A percentile compares a stretch with the other conserved stretches of the same genome.
Conservation (phyloP, 306 rosid genomes). For the Cyclanthera cordifolia region DNA sequence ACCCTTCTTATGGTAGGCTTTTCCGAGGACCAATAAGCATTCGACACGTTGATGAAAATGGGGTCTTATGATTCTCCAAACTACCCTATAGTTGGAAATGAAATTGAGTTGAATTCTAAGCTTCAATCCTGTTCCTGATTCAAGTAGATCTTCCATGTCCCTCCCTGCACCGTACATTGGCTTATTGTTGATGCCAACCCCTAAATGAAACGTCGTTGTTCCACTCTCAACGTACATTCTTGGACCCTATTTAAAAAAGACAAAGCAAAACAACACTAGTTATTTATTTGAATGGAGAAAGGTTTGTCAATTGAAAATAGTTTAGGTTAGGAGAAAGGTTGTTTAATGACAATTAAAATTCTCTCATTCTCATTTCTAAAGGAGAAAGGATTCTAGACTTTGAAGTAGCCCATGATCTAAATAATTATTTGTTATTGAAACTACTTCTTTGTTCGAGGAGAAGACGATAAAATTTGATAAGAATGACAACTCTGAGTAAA, state of each 20-base stretch:
- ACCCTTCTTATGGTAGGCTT: slow-evolving; percentile 38
- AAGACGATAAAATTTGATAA: too few species aligned
- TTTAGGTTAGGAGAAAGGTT: too few species aligned
- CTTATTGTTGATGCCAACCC: slow-evolving; percentile 44
- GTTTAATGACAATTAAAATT: too few species aligned
- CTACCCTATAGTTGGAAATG: slow-evolving; percentile 35
- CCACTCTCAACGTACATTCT: slow-evolving; percentile 60
- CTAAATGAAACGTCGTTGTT: slow-evolving; percentile 24
- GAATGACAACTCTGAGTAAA: too few species aligned
- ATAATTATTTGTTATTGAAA: too few species aligned
- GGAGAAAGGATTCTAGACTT: too few species aligned
- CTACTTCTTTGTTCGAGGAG: too few species aligned
- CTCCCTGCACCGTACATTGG: slow-evolving; percentile 89
- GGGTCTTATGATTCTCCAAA: slow-evolving; percentile 40
- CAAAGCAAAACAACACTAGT: too few species aligned
- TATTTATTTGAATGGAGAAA: too few species aligned
- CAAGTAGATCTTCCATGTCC: slow-evolving; percentile 65
- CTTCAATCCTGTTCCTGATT: slow-evolving; percentile 55
- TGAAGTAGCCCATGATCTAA: too few species aligned
- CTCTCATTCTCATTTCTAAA: too few species aligned
- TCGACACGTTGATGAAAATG: slow-evolving; percentile 43
- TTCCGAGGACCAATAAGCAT: slow-evolving; percentile 41
- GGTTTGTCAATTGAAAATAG: too few species aligned
- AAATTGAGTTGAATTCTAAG: slow-evolving; percentile 26
- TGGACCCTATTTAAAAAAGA: slow-evolving; percentile 32